Conservation (phyloP, 768 basidiomycete genomes). For the Hypholoma fasciculare region DNA sequence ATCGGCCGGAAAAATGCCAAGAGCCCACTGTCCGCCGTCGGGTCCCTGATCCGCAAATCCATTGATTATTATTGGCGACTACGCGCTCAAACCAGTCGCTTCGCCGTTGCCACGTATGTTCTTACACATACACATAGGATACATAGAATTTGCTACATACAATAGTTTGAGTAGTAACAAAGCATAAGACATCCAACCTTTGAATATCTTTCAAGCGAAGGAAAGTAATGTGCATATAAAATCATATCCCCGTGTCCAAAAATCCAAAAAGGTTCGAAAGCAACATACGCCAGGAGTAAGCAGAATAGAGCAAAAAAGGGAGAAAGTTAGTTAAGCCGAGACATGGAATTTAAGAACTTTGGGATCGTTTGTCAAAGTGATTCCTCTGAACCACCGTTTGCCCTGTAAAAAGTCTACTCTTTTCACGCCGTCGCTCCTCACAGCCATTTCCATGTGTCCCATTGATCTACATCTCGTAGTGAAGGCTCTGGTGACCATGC, state of each 20-base stretch:
- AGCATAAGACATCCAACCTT: not conserved
- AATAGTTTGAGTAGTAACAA: not conserved
- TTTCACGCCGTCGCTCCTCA: constrained; percentile 54
- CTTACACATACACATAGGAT: too few species aligned
- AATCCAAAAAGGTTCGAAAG: too few species aligned
- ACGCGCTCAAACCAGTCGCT: too few species aligned
- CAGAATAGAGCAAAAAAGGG: too few species aligned
- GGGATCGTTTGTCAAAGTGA: constrained; percentile 41
- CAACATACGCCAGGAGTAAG: too few species aligned
- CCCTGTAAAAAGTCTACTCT: constrained; percentile 59
- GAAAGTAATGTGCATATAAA: not conserved
- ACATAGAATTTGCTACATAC: not conserved
- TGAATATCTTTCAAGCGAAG: not conserved
- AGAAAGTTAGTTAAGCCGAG: constrained; percentile 4
- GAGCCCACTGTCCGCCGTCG: not conserved
- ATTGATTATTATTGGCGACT: too few species aligned
- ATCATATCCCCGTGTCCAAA: too few species aligned
- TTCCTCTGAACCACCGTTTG: constrained; percentile 46
- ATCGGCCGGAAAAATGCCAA: constrained; percentile 19
- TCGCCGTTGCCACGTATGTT: too few species aligned
- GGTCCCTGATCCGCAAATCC: constrained; percentile 14
- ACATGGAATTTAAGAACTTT: constrained; percentile 36
- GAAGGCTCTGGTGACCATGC: constrained; percentile 36
- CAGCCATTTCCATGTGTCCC: constrained; percentile 29
- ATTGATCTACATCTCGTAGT: constrained; percentile 34